Evolutionary conservation across 768 basidiomycete genomes (phyloP).

Genomic region (Kwoniella sp.): DNA sequence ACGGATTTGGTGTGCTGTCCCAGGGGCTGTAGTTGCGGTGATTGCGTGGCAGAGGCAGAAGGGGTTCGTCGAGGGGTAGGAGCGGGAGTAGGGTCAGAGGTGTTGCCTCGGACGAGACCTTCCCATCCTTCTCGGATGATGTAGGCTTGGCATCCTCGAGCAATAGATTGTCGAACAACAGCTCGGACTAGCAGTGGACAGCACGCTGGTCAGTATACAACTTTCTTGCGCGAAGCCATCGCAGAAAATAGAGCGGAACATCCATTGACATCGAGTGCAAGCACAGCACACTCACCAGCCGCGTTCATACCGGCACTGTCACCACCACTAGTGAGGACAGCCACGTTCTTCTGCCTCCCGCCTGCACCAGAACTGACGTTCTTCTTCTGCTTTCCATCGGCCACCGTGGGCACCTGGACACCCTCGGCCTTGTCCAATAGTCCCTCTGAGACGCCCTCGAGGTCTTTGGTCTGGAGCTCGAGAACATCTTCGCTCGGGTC

Average conservation of each 20-base stretch:
- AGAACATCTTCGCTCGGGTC: neutral
- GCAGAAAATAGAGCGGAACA: neutral
- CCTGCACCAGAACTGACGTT: neutral
- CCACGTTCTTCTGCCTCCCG: conserved; percentile 72
- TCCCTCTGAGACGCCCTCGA: conserved; percentile 37
- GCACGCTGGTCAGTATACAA: neutral
- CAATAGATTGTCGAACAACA: conserved; percentile 87
- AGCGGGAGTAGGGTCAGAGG: conserved; percentile 54
- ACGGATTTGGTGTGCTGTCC: conserved; percentile 36
- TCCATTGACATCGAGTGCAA: neutral
- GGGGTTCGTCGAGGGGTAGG: conserved; percentile 41
- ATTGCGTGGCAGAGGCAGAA: conserved; percentile 38
- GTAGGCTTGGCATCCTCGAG: conserved; percentile 93
- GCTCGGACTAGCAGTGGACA: conserved; percentile 66
- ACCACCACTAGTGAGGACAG: conserved; percentile 91
- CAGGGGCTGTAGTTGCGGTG: conserved; percentile 35
- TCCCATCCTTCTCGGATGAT: conserved; percentile 98
- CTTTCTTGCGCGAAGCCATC: neutral
- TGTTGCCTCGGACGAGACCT: conserved; percentile 92
- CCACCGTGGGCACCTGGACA: conserved; percentile 8
- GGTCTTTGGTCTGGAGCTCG: conserved; percentile 21
- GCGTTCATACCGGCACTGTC: conserved; percentile 81
- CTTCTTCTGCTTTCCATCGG: conserved; percentile 4
- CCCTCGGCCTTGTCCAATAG: conserved; percentile 20
- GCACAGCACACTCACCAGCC: conserved; percentile 39